Conservation (phyloP, 495 filamentous ascomycete genomes). For the Xylaria venustula region DNA sequence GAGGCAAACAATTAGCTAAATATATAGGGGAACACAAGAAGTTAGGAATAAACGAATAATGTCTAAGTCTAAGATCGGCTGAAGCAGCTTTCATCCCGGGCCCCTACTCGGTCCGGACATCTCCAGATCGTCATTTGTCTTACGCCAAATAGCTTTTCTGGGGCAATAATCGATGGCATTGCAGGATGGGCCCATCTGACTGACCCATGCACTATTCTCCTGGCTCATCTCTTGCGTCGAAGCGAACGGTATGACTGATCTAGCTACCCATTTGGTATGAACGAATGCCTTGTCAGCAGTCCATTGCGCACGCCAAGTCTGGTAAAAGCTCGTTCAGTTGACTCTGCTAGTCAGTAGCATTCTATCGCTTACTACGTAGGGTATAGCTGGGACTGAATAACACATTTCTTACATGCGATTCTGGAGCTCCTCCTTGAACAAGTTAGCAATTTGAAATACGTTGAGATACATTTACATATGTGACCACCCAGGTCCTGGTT, state of each 20-base stretch:
- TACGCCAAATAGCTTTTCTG: no score
- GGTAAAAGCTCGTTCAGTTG: neutral
- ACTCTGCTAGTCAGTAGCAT: neutral
- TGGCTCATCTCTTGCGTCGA: no score
- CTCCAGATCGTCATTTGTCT: no score
- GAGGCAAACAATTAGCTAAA: no score
- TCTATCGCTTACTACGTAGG: neutral
- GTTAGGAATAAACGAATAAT: no score
- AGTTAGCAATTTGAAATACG: conserved; percentile 2
- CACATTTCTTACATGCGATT: neutral
- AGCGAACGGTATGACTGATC: neutral
- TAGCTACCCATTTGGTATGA: neutral
- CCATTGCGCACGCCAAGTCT: neutral
- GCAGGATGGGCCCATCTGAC: no score
- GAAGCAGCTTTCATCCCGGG: no score
- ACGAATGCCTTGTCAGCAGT: neutral
- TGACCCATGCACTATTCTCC: no score
- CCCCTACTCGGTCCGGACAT: no score
- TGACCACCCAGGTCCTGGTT: neutral
- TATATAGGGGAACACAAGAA: no score
- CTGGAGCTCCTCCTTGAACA: neutral
- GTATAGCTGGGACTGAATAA: neutral
- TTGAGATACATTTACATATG: neutral
- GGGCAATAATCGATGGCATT: no score
- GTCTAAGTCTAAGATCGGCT: no score